A percentile compares a stretch with the other conserved stretches of the same genome.
phyloP scores from a whole-genome alignment of 345 rosid genomes.

The Pugionium dolabratum region DNA sequence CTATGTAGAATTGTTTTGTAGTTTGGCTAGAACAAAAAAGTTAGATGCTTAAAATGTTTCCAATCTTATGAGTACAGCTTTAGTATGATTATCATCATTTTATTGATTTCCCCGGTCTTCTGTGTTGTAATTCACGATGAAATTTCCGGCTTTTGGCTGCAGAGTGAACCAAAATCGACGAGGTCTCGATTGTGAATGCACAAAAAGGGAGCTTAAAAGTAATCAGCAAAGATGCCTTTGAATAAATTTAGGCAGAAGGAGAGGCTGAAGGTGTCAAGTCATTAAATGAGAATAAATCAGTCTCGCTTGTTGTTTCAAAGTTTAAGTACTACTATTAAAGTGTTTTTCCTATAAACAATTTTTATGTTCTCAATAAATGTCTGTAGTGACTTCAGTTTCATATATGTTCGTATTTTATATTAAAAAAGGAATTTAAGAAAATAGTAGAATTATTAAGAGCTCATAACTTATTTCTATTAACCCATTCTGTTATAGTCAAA shows the following conservation, averaged over 20 bases:
- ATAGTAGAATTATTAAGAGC: constrained; percentile 1
- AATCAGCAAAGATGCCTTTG: not conserved
- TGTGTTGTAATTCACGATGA: not conserved
- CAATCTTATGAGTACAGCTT: not conserved
- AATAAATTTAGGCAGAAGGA: constrained; percentile 13
- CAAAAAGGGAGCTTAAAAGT: constrained; percentile 14
- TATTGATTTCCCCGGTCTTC: not conserved
- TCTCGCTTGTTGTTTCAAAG: constrained; percentile 22
- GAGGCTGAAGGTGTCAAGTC: constrained; percentile 18
- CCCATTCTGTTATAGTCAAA: not conserved
- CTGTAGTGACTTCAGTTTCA: constrained; percentile 2
- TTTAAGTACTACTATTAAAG: not conserved
- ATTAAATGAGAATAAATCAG: constrained; percentile 28
- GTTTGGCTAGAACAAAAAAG: not conserved
- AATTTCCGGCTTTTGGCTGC: constrained; percentile 19
- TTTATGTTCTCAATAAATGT: constrained; percentile 3
- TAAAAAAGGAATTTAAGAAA: not conserved
- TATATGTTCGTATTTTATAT: not conserved
- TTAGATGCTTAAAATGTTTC: not conserved
- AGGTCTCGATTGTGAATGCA: constrained; percentile 34
- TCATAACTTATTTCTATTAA: constrained; percentile 1
- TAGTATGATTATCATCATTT: not conserved
- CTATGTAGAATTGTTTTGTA: not conserved
- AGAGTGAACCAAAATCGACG: constrained; percentile 35
- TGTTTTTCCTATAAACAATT: not conserved